Evolutionary conservation across 208 protist species (phyloP), one percentile per base, ranked within the genome.

Genomic region (Crithidia brevicula): DNA sequence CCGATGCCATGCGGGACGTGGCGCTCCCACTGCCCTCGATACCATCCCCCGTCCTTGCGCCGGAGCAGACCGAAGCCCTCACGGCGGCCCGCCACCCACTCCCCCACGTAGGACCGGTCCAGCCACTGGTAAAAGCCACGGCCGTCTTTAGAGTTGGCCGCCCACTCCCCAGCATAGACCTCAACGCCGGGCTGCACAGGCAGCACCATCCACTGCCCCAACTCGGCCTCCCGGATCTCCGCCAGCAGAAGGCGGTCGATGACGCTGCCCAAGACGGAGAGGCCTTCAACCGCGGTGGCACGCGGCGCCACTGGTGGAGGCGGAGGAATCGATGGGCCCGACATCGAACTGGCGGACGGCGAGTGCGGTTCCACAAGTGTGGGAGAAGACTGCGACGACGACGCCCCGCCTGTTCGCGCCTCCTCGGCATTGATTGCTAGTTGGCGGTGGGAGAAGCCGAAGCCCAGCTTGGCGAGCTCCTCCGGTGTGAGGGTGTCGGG

Each of bases 141-240:
- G 40, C 91, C 93, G 30, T 95, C 79, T 63, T 95, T 92, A 11
- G 64, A 64, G 47, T 88, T 88, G 43, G 77, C 62, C 4, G 67
- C 63, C 92, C 94, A 98, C 57, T 96, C 81, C 15, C 94, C 94
- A 18, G 93, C 82, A 78, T 98, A 98, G 42, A 91, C 76, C 72
- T 98, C 92, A 6, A 92, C 69, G 36, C 65, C 72, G 25, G 67
- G 62, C 22, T 67, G 62, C 62, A 76, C 61, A 11, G 70, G 70
- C 43, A 76, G 62, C 54, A 76, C 62, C 62, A 40, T 23, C 70
- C 70, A 76, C 38, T 50, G 52, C 28, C 43, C 62, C 46, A 58
- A 22, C 27, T 69, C 62, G 23, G 51, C 28, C n/a, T 60, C 58
- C 13, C 28, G 42, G 20, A 76, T 65, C 16, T 63, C 70, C 1